A percentile compares a stretch with the other conserved stretches of the same genome.
phyloP scores from a whole-genome alignment of 352 stramenopile genomes.

The Nothophytophthora sp. region DNA sequence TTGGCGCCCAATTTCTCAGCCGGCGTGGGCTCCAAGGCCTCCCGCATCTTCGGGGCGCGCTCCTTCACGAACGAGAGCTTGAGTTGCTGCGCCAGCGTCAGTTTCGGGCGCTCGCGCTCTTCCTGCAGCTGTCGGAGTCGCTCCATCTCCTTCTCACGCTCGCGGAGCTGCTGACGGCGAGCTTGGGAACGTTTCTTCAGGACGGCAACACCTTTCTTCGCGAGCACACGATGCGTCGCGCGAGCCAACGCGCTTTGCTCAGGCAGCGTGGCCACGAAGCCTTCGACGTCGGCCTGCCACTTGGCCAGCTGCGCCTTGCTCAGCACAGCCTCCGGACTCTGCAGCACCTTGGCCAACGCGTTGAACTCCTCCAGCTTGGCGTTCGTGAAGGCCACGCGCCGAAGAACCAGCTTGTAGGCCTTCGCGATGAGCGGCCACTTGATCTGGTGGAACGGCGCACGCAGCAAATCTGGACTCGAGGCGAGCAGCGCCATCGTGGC shows the following conservation, averaged over 20 bases:
- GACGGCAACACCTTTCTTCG: slow-evolving; percentile 46
- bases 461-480: slow-evolving; percentile 49
- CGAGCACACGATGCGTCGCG: slow-evolving; percentile 41
- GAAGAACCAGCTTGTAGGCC: slow-evolving; percentile 50
- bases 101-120: slow-evolving; percentile 34
- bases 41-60: slow-evolving; percentile 50
- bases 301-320: slow-evolving; percentile 55
- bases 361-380: slow-evolving; percentile 74
- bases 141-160: slow-evolving; percentile 52
- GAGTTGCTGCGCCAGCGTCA: slow-evolving; percentile 45
- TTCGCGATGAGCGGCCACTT: slow-evolving; percentile 48
- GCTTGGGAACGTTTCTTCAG: slow-evolving; percentile 38
- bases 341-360: slow-evolving; percentile 42
- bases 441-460: slow-evolving; percentile 51
- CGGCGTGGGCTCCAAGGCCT: slow-evolving; percentile 54
- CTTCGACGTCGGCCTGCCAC: slow-evolving; percentile 45
- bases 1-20: slow-evolving; percentile 45
- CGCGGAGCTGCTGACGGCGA: slow-evolving; percentile 50
- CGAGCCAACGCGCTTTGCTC: slow-evolving; percentile 24
- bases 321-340: slow-evolving; percentile 41
- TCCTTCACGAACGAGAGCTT: slow-evolving; percentile 51
- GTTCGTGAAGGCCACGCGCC: slow-evolving; percentile 39
- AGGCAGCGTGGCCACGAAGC: slow-evolving; percentile 31
- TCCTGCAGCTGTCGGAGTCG: slow-evolving; percentile 43
- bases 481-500: slow-evolving; percentile 31